These are phyloP conservation scores for Carex kokanica DNA, from an alignment of 176 grass and related monocot species.

Conservation along the genomic window DNA sequence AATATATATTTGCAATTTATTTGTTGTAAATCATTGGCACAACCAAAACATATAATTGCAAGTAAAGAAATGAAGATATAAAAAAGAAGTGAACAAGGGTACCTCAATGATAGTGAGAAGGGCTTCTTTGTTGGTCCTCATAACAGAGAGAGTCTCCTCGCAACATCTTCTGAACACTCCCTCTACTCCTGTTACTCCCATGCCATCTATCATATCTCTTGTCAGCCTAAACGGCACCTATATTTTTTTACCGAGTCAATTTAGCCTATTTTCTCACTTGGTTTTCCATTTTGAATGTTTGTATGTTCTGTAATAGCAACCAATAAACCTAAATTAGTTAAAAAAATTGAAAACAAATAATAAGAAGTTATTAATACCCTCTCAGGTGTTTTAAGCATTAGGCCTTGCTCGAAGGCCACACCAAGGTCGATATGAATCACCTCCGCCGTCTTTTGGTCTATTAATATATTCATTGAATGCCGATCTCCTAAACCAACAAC, in stretches of 20 bases:
- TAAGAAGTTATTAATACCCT: neutral
- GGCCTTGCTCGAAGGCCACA: slow-evolving; percentile 97
- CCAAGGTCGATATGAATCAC: slow-evolving; percentile 96
- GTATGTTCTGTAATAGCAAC: neutral
- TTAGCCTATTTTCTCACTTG: neutral
- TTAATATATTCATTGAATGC: slow-evolving; percentile 97
- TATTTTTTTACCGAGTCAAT: slow-evolving; percentile 20
- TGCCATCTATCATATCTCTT: slow-evolving; percentile 85
- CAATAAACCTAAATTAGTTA: neutral
- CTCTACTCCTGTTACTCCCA: slow-evolving; percentile 91
- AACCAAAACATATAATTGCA: slow-evolving; percentile 8
- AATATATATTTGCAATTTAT: neutral
- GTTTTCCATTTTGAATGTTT: neutral
- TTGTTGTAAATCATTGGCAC: neutral
- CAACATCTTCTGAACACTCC: slow-evolving; percentile 95
- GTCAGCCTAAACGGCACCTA: slow-evolving; percentile 90
- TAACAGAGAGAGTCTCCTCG: slow-evolving; percentile 90
- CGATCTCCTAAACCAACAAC: slow-evolving; percentile 95
- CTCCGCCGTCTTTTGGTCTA: slow-evolving; percentile 91
- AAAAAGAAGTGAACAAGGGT: slow-evolving; percentile 11
- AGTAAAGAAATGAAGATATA: neutral
- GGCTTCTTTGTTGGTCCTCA: slow-evolving; percentile 91
- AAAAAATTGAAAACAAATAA: neutral
- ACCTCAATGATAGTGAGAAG: slow-evolving; percentile 92
- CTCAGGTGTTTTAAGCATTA: slow-evolving; percentile 57